A percentile compares a stretch with the other conserved stretches of the same genome.
phyloP scores from a whole-genome alignment of 495 filamentous ascomycete species.

The Chaetomidium leptoderma region DNA sequence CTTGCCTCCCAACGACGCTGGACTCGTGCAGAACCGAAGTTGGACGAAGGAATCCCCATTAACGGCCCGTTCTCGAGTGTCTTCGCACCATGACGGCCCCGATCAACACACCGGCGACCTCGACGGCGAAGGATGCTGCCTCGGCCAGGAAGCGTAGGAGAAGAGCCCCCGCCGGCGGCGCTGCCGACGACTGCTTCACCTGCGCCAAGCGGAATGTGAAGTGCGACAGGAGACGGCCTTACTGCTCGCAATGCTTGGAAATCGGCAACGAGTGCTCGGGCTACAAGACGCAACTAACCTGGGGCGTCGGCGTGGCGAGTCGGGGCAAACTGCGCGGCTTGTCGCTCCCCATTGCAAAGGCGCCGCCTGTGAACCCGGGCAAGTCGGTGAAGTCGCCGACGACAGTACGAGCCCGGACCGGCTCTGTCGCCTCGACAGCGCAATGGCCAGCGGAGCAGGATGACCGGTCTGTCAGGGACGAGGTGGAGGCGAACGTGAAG shows the following conservation, averaged over 20 bases:
- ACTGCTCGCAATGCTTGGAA: slow-evolving; percentile 92
- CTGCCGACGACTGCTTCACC: slow-evolving; percentile 92
- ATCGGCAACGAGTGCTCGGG: slow-evolving; percentile 89
- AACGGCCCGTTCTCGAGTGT: neutral
- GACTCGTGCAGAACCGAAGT: slow-evolving; percentile 3
- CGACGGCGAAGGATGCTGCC: slow-evolving; percentile 42
- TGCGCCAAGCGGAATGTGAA: slow-evolving; percentile 76
- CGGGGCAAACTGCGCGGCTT: slow-evolving; percentile 90
- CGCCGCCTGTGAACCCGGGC: slow-evolving; percentile 51
- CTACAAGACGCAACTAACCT: slow-evolving; percentile 96
- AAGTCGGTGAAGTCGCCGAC: slow-evolving; percentile 43
- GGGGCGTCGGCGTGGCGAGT: slow-evolving; percentile 95
- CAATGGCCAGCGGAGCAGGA: slow-evolving; percentile 39
- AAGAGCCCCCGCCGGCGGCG: slow-evolving; percentile 82
- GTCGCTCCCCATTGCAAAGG: slow-evolving; percentile 76
- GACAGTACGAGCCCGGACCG: slow-evolving; percentile 37
- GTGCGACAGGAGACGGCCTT: slow-evolving; percentile 90
- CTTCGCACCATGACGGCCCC: slow-evolving; percentile 45
- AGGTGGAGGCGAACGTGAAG: slow-evolving; percentile 22
- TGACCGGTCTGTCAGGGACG: slow-evolving; percentile 15
- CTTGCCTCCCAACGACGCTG: neutral
- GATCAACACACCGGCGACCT: slow-evolving; percentile 36
- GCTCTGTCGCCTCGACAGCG: slow-evolving; percentile 32
- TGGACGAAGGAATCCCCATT: neutral
- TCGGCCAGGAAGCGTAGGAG: slow-evolving; percentile 73